Percentiles rank a stretch among this genome's conserved stretches.
phyloP scores from a whole-genome alignment of 352 stramenopile species.

The Pythium grandisporangium region DNA sequence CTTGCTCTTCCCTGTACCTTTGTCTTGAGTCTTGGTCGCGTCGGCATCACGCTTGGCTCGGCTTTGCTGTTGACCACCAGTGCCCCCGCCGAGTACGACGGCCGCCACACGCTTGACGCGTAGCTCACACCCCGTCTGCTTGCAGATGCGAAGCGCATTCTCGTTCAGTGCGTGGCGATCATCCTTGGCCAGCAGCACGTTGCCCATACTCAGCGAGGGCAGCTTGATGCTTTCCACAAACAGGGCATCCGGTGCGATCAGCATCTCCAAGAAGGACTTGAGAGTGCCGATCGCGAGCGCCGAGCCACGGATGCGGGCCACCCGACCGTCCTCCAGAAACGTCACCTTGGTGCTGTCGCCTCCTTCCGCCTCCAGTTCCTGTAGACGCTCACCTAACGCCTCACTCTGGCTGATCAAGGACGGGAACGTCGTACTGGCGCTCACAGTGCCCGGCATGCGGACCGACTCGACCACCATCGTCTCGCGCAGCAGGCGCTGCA shows the following conservation, averaged over 20 bases:
- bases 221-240: slow-evolving; percentile 62
- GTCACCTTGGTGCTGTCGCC: slow-evolving; percentile 52
- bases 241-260: slow-evolving; percentile 36
- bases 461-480: slow-evolving; percentile 60
- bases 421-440: slow-evolving; percentile 21
- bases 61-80: too few relatives aligned
- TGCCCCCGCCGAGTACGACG: too few relatives aligned
- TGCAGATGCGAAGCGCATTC: slow-evolving; percentile 62
- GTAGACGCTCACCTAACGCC: slow-evolving; percentile 41
- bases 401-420: slow-evolving; percentile 46
- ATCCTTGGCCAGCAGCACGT: slow-evolving; percentile 36
- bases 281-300: slow-evolving; percentile 57
- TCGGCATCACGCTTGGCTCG: too few relatives aligned
- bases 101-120: slow-evolving; percentile 28
- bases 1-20: too few relatives aligned
- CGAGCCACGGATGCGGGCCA: slow-evolving; percentile 60
- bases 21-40: too few relatives aligned
- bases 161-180: slow-evolving; percentile 47
- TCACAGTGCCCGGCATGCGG: slow-evolving; percentile 17
- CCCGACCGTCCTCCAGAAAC: slow-evolving; percentile 56
- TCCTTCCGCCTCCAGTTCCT: slow-evolving; percentile 67
- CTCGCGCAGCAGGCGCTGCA: slow-evolving; percentile 53
- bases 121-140: slow-evolving; percentile 71
- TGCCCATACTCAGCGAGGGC: slow-evolving; percentile 33
- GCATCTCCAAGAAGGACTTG: slow-evolving; percentile 72